Conservation (phyloP, 2,329 filamentous ascomycete genomes). For the Diaporthe nobilis region DNA sequence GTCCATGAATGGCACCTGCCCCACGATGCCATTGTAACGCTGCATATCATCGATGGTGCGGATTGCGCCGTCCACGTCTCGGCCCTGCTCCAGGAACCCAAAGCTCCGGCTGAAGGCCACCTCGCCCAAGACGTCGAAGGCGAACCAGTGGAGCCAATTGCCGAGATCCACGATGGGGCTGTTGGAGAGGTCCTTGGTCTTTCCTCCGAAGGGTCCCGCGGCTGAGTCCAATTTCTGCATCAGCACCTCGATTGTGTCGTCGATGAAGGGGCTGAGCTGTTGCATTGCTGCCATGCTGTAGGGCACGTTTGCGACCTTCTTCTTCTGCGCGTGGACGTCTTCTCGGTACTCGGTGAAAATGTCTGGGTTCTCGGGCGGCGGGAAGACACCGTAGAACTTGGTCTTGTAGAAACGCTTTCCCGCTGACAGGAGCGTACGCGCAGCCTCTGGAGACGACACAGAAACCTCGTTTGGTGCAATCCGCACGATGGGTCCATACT, state of each 20-base stretch:
- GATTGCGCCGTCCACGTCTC: conserved; percentile 66
- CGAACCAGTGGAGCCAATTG: conserved; percentile 60
- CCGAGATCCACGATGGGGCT: conserved; percentile 60
- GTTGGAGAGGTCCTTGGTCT: conserved; percentile 38
- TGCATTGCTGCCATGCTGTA: conserved; percentile 69
- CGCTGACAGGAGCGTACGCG: conserved; percentile 60
- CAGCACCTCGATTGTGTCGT: conserved; percentile 65
- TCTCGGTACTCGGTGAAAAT: conserved; percentile 71
- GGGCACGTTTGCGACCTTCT: conserved; percentile 65
- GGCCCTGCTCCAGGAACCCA: conserved; percentile 64
- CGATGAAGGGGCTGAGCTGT: conserved; percentile 64
- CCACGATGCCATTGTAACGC: conserved; percentile 66
- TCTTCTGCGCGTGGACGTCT: conserved; percentile 68
- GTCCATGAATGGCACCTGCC: conserved; percentile 66
- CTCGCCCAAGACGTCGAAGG: conserved; percentile 66
- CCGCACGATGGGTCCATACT: conserved; percentile 64
- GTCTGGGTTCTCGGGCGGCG: conserved; percentile 69
- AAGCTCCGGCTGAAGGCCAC: conserved; percentile 66
- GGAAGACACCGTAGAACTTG: conserved; percentile 67
- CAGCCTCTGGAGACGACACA: conserved; percentile 60
- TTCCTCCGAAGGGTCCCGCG: conserved; percentile 45
- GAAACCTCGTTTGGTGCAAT: conserved; percentile 64
- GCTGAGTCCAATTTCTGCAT: conserved; percentile 58
- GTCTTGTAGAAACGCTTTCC: conserved; percentile 69
- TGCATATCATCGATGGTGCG: conserved; percentile 66